These are phyloP conservation scores for Mortierella claussenii DNA, from an alignment of 192 early-diverging fungal species.

Conservation along the genomic window DNA sequence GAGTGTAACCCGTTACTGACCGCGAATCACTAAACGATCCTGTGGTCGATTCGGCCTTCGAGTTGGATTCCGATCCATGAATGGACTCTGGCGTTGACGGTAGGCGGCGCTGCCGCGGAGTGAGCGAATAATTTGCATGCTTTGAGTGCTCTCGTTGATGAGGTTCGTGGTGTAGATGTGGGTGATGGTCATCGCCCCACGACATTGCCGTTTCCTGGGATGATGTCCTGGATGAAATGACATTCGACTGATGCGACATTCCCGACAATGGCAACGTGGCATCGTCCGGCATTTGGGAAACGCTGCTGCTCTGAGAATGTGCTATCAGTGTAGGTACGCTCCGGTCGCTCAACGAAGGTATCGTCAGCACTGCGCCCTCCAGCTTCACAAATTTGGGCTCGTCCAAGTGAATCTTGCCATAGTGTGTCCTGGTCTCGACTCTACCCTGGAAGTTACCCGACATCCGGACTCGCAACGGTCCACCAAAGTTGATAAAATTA, in stretches of 20 bases:
- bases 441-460: slow-evolving; percentile 32
- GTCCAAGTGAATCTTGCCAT: slow-evolving; percentile 38
- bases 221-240: slow-evolving; percentile 16
- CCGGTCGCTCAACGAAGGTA: slow-evolving; percentile 33
- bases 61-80: slow-evolving; percentile 14
- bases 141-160: neutral
- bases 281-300: neutral
- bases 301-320: neutral
- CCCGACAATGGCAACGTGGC: too few relatives aligned
- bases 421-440: slow-evolving; percentile 42
- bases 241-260: too few relatives aligned
- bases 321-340: neutral
- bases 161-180: neutral
- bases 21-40: slow-evolving; percentile 13
- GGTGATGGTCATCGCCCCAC: slow-evolving; percentile 24
- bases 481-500: slow-evolving; percentile 53
- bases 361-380: slow-evolving; percentile 24
- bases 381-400: slow-evolving; percentile 37
- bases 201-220: slow-evolving; percentile 33
- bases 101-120: neutral
- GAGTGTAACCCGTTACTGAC: neutral
- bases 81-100: slow-evolving; percentile 3
- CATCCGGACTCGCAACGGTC: slow-evolving; percentile 12
- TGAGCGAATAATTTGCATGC: too few relatives aligned
- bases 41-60: slow-evolving; percentile 13